Conservation (phyloP, 768 basidiomycete genomes). For the Hypholoma fasciculare region DNA sequence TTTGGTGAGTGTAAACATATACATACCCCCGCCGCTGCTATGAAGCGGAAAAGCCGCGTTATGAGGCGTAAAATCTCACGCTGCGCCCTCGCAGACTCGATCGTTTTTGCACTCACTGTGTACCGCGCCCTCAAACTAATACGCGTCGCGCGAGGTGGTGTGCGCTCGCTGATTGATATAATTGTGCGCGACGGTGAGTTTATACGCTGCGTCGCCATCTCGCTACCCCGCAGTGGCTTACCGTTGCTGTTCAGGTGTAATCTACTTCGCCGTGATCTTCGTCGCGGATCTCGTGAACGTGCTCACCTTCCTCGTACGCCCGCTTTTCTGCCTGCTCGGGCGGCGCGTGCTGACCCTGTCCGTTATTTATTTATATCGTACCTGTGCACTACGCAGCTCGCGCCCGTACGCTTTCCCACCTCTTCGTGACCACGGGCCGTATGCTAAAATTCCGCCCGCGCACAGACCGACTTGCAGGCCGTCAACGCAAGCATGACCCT, state of each 20-base stretch:
- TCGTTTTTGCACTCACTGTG: background rate
- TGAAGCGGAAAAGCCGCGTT: background rate
- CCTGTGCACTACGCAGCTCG: no score
- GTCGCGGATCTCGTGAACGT: background rate
- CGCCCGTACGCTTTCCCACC: no score
- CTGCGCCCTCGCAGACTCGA: background rate
- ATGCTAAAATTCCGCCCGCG: no score
- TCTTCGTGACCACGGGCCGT: no score
- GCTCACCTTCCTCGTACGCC: background rate
- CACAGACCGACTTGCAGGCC: background rate
- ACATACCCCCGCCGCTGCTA: no score
- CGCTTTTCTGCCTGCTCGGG: no score
- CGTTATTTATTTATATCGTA: no score
- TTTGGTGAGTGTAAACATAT: background rate
- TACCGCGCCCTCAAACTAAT: background rate
- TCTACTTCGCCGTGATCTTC: background rate
- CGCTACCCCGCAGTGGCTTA: no score
- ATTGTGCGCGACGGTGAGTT: background rate
- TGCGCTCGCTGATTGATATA: background rate
- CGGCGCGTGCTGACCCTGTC: no score
- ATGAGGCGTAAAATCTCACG: background rate
- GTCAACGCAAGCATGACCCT: background rate
- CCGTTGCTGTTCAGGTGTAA: background rate
- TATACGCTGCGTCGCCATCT: no score
- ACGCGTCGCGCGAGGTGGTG: background rate